These are phyloP conservation scores for Pseudocercospora fijiensis DNA, from an alignment of 2,329 filamentous ascomycete species.

Conservation along the genomic window DNA sequence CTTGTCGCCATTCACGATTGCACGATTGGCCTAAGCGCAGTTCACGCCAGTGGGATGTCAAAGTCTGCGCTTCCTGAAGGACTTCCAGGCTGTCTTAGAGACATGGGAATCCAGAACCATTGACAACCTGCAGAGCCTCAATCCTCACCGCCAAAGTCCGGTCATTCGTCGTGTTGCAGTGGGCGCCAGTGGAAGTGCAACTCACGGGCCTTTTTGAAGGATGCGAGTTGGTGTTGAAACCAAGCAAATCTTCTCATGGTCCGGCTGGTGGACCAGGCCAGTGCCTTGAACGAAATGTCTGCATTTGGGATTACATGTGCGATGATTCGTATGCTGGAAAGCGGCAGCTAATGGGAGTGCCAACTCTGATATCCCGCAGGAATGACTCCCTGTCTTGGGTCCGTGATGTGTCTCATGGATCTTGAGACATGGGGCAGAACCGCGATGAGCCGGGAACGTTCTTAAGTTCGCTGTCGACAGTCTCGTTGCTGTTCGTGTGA, in stretches of 20 bases:
- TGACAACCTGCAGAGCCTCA: not conserved
- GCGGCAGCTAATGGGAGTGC: conserved; percentile 2
- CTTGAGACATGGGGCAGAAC: not conserved
- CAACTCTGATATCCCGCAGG: conserved; percentile 6
- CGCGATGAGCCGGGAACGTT: not conserved
- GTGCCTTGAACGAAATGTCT: not conserved
- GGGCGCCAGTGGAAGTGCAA: conserved; percentile 3
- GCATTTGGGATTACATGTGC: not conserved
- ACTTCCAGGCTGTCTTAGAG: not conserved
- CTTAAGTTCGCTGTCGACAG: not conserved
- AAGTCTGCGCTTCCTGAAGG: not conserved
- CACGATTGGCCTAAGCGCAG: not conserved
- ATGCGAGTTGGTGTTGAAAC: not conserved
- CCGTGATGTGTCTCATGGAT: not conserved
- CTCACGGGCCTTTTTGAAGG: not conserved
- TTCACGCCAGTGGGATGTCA: conserved; percentile 3
- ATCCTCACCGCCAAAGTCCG: not conserved
- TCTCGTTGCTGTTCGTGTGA: not conserved
- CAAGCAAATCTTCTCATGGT: not conserved
- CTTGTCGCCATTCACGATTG: not conserved
- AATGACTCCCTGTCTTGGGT: not conserved
- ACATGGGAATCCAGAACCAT: not conserved
- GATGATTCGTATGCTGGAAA: not conserved
- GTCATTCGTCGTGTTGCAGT: not conserved
- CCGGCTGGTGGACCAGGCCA: not conserved